These are phyloP conservation scores for Umbelopsis sp. DNA, from an alignment of 192 early-diverging fungal species.

Conservation along the genomic window DNA sequence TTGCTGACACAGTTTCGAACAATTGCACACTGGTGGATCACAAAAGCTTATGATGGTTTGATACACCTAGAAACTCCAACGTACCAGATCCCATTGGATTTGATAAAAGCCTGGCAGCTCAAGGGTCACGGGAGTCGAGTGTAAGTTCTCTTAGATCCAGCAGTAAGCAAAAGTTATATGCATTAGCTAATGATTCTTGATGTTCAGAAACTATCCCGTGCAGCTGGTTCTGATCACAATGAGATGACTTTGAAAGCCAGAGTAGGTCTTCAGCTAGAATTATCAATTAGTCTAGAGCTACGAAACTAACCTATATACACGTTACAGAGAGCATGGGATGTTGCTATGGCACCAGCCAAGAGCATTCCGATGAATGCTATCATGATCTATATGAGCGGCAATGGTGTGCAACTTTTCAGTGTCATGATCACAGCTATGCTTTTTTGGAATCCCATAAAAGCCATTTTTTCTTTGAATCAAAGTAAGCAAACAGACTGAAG, in stretches of 20 bases:
- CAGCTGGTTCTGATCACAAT: conserved; percentile 24
- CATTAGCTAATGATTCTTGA: background rate
- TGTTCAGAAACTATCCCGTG: conserved; percentile 22
- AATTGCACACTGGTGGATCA: background rate
- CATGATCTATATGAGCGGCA: conserved; percentile 99
- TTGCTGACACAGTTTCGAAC: background rate
- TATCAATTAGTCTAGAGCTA: background rate
- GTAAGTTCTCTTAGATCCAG: background rate
- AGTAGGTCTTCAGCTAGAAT: background rate
- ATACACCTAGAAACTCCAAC: conserved; percentile 11
- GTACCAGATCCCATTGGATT: conserved; percentile 30
- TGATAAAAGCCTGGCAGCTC: conserved; percentile 20
- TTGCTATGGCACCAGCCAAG: conserved; percentile 86
- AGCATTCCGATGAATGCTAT: conserved; percentile 96
- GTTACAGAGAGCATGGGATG: conserved; percentile 94
- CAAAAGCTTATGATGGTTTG: background rate
- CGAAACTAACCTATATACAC: background rate
- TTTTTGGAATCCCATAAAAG: conserved; percentile 81
- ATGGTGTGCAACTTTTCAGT: conserved; percentile 91
- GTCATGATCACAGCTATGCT: conserved; percentile 98
- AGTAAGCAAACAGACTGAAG: conserved; percentile 40
- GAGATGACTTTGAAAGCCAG: conserved; percentile 34
- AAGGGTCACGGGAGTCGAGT: conserved; percentile 14
- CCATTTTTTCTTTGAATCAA: conserved; percentile 70
- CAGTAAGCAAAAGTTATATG: background rate